Percentiles rank a stretch among this genome's conserved stretches.
Evolutionary conservation across 179 eudicot species (phyloP).

Genomic region (Silene coronaria): DNA sequence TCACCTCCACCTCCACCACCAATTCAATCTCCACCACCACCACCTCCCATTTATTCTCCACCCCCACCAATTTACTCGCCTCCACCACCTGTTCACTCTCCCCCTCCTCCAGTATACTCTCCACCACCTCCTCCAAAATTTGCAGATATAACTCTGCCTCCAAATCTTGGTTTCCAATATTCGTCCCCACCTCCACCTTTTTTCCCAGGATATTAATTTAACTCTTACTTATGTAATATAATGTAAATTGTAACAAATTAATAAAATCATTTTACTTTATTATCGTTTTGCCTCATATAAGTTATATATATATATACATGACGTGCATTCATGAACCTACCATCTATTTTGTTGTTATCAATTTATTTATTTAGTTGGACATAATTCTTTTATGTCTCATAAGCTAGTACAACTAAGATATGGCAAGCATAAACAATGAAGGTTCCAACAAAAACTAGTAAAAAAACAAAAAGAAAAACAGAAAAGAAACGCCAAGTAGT

Average conservation of each 20-base stretch:
- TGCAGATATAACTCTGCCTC: slow-evolving; percentile 8
- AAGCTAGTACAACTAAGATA: background rate
- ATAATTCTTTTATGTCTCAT: too few species aligned
- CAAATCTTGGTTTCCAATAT: slow-evolving; percentile 16
- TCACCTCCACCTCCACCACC: slow-evolving; percentile 6
- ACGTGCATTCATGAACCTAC: too few species aligned
- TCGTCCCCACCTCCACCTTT: slow-evolving; percentile 26
- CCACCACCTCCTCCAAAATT: slow-evolving; percentile 12
- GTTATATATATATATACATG: too few species aligned
- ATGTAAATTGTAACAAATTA: background rate
- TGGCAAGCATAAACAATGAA: background rate
- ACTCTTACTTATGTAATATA: background rate
- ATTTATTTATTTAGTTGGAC: too few species aligned
- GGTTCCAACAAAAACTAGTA: background rate
- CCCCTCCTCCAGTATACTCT: background rate
- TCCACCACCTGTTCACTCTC: background rate
- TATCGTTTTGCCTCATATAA: too few species aligned
- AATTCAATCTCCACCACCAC: background rate
- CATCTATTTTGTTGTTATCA: too few species aligned
- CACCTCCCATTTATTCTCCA: slow-evolving; percentile 4
- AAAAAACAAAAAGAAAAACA: background rate
- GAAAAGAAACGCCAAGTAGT: background rate
- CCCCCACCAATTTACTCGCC: slow-evolving; percentile 12
- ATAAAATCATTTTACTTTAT: background rate
- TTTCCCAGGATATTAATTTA: slow-evolving; percentile 16